Conservation (phyloP, 768 basidiomycete species). For the Phlegmacium glaucopus region DNA sequence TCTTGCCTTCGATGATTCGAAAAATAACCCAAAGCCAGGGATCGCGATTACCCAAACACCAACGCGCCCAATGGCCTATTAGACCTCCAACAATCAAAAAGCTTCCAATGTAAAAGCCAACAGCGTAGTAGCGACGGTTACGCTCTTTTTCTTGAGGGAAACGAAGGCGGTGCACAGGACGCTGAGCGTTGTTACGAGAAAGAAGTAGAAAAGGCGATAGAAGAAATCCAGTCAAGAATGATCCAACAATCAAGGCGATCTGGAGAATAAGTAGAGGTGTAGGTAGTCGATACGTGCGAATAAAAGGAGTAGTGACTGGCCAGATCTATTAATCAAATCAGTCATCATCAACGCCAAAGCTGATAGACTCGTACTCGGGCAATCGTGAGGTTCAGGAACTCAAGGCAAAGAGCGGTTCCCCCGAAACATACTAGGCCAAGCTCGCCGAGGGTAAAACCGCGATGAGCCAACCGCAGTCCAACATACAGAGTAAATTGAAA, state of each 20-base stretch:
- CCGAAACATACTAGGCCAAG: constrained; percentile 86
- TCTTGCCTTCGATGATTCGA: constrained; percentile 73
- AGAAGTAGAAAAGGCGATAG: constrained; percentile 92
- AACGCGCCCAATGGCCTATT: constrained; percentile 90
- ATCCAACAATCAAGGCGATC: constrained; percentile 87
- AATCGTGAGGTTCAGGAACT: constrained; percentile 80
- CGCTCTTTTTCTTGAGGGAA: constrained; percentile 81
- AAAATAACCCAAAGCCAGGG: constrained; percentile 86
- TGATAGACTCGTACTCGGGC: constrained; percentile 56
- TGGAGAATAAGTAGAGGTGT: constrained; percentile 92
- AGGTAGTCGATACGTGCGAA: constrained; percentile 90
- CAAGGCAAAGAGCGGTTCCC: constrained; percentile 82
- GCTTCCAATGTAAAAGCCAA: constrained; percentile 79
- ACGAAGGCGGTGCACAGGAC: constrained; percentile 76
- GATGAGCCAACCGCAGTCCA: constrained; percentile 84
- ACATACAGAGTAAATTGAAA: constrained; percentile 92
- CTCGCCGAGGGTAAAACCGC: constrained; percentile 96
- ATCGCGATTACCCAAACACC: constrained; percentile 77
- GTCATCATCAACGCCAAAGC: background rate
- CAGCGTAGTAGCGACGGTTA: constrained; percentile 79
- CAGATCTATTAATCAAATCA: constrained; percentile 54
- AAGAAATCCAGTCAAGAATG: constrained; percentile 88
- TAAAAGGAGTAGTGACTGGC: constrained; percentile 75
- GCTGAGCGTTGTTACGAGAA: constrained; percentile 87
- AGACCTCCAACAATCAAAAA: constrained; percentile 75